Percentiles rank a stretch among this genome's conserved stretches.
Conservation (phyloP, 805 yeast species). For the Pichia manshurica region DNA sequence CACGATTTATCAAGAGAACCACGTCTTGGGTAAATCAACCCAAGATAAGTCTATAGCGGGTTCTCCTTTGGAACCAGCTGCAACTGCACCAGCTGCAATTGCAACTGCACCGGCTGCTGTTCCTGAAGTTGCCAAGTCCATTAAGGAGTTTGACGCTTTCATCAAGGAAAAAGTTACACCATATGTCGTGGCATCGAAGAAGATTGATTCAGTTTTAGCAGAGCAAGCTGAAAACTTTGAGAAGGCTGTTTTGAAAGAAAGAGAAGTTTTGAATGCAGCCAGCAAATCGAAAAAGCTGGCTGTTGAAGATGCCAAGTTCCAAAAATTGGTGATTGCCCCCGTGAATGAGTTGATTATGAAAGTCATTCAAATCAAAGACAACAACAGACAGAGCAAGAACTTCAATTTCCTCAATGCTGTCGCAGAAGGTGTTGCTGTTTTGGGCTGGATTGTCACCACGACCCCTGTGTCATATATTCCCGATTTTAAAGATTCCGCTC, state of each 20-base stretch:
- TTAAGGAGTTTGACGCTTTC: conserved; percentile 50
- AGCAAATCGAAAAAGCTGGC: conserved; percentile 62
- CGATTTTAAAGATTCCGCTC: conserved; percentile 86
- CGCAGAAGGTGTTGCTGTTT: conserved; percentile 82
- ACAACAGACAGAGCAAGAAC: conserved; percentile 59
- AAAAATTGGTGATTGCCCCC: conserved; percentile 53
- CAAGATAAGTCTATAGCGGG: not conserved
- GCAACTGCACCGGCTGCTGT: conserved; percentile 19
- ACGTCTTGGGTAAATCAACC: conserved; percentile 17
- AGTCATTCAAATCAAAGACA: conserved; percentile 64
- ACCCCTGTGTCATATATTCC: conserved; percentile 72
- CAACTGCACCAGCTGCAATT: conserved; percentile 4
- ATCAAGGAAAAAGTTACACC: conserved; percentile 52
- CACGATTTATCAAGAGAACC: conserved; percentile 68
- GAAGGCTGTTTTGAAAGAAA: conserved; percentile 54
- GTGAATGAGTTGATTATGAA: conserved; percentile 54
- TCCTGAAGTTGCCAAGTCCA: conserved; percentile 35
- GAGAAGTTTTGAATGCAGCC: conserved; percentile 54
- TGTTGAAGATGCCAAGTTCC: conserved; percentile 45
- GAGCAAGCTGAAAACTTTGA: conserved; percentile 47
- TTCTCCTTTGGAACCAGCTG: conserved; percentile 14
- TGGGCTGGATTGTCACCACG: conserved; percentile 82
- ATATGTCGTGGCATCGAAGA: conserved; percentile 46
- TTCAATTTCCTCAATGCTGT: conserved; percentile 74
- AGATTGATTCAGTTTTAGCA: conserved; percentile 51